Evolutionary conservation across 2,329 filamentous ascomycete genomes (phyloP), one percentile per base, ranked within the genome.

Genomic region (Neopestalotiopsis rosae): DNA sequence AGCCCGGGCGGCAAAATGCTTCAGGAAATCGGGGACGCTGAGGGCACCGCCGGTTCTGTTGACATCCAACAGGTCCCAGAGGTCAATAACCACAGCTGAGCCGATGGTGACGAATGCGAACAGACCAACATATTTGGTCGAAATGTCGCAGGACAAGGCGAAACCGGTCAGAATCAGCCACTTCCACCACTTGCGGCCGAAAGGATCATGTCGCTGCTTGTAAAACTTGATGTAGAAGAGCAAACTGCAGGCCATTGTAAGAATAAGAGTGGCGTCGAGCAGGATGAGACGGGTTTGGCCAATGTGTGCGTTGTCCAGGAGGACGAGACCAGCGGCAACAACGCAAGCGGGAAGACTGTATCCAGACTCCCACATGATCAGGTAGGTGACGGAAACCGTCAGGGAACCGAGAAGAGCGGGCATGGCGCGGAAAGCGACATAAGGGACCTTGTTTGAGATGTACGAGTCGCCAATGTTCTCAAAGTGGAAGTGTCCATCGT

Each of bases 301-400:
- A 81, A 99, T 94, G 81, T 99, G 96, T 69, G 95, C 96, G 77
- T 99, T 99, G 84, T 99, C 96, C 76, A 99, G 93, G 58, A 99
- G 91, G 72, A 99, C 87, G 45, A 99, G 86, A 34, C 93, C 90
- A 52, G 96, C 90, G 6, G 96, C 94, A 68, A 98, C 86, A 67
- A 98, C 85, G 79, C 94, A 97, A 68, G 96, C 96, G 12, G 96
- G 96, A 57, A 99, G 86, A 72, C 94, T 97, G 83, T 99, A 99
- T 72, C 95, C 96, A 64, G 96, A 98, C 83, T 99, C 96, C 96
- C 96, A 99, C 96, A 99, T 99, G 81, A 97, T 99, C 79, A 97
- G 84, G 82, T 97, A 99, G 68, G 94, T 91, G 62, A 95, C 92
- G n/a, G 95, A 92, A 65, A 99, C 94, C 12, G 96, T 99, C 74